A percentile compares a stretch with the other conserved stretches of the same genome.
These are phyloP conservation scores for Acacia concinna DNA, from an alignment of 331 rosid species.

Conservation along the genomic window DNA sequence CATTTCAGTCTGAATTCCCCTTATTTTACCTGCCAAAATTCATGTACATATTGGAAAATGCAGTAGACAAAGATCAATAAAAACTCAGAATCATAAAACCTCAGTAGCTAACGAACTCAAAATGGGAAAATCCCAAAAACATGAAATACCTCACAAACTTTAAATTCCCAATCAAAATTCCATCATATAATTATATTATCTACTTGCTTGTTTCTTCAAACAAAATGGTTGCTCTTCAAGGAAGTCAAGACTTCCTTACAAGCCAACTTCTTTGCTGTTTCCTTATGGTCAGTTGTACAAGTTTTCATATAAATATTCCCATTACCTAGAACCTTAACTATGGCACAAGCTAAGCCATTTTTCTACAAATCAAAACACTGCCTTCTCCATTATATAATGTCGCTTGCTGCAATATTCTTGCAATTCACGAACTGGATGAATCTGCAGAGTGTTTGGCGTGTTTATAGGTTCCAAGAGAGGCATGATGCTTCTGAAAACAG, in stretches of 20 bases:
- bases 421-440: constrained; percentile 58
- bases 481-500: constrained; percentile 50
- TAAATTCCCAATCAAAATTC: too few species aligned
- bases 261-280: constrained; percentile 44
- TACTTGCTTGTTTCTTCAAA: background rate
- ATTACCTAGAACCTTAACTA: constrained; percentile 49
- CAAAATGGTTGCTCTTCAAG: constrained; percentile 33
- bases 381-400: constrained; percentile 29
- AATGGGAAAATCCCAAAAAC: too few species aligned
- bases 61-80: background rate
- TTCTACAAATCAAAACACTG: background rate
- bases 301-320: constrained; percentile 31
- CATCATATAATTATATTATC: background rate
- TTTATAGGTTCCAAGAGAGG: constrained; percentile 71
- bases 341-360: constrained; percentile 18
- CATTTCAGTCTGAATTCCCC: background rate
- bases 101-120: background rate
- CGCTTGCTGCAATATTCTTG: constrained; percentile 44
- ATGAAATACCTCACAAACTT: too few species aligned
- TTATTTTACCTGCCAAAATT: background rate
- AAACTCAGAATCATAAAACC: background rate
- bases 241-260: constrained; percentile 46
- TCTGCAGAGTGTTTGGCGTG: constrained; percentile 55
- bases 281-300: constrained; percentile 12
- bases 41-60: background rate